Percentiles rank a stretch among this genome's conserved stretches.
Conservation (phyloP, 495 filamentous ascomycete genomes). For the Oleoguttula mirabilis region DNA sequence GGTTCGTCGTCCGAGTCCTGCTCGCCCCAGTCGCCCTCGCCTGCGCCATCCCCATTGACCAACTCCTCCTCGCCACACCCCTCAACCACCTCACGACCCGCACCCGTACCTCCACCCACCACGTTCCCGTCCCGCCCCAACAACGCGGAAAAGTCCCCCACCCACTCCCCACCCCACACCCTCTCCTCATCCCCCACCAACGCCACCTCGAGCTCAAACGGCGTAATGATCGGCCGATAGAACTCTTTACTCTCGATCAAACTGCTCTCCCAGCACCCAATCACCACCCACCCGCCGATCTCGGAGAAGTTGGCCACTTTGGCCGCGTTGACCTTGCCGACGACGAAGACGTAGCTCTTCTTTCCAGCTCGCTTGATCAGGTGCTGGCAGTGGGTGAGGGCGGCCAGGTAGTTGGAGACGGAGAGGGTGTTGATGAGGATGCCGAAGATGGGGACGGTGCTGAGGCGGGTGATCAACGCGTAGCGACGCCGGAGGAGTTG, state of each 20-base stretch:
- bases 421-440: slow-evolving; percentile 92
- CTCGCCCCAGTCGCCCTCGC: slow-evolving; percentile 24
- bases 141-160: slow-evolving; percentile 33
- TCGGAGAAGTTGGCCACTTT: slow-evolving; percentile 96
- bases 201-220: slow-evolving; percentile 74
- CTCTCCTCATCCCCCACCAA: slow-evolving; percentile 57
- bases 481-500: slow-evolving; percentile 71
- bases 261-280: slow-evolving; percentile 96
- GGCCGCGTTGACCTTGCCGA: slow-evolving; percentile 89
- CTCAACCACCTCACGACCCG: no score
- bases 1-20: slow-evolving; percentile 54
- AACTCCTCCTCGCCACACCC: slow-evolving; percentile 7
- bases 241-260: slow-evolving; percentile 72
- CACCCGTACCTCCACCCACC: slow-evolving; percentile 11
- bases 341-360: slow-evolving; percentile 91
- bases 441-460: slow-evolving; percentile 72
- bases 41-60: slow-evolving; percentile 2
- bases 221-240: slow-evolving; percentile 77
- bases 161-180: slow-evolving; percentile 36
- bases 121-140: slow-evolving; percentile 19
- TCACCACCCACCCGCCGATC: slow-evolving; percentile 89
- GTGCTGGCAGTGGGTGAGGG: slow-evolving; percentile 56
- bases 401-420: slow-evolving; percentile 76
- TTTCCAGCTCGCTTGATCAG: slow-evolving; percentile 67
- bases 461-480: slow-evolving; percentile 67